These are phyloP conservation scores for Hymenoscyphus fructigenus DNA, from an alignment of 2,329 filamentous ascomycete genomes.

Conservation along the genomic window DNA sequence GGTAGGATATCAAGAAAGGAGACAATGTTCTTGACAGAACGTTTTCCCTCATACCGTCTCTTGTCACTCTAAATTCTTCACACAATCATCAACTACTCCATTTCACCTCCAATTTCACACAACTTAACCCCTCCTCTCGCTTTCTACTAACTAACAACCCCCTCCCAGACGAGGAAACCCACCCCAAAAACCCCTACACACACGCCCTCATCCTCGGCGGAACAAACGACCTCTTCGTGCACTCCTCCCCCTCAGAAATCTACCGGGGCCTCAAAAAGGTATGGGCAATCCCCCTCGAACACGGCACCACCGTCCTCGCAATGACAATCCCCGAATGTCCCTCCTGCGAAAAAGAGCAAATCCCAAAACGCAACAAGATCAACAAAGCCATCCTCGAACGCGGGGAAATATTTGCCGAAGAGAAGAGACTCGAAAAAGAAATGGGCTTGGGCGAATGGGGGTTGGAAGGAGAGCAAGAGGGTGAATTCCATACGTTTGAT, in stretches of 20 bases:
- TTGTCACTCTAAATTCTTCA: too few species aligned
- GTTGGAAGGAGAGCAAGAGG: background rate
- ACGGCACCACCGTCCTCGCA: slow-evolving; percentile 57
- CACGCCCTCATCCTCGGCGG: slow-evolving; percentile 65
- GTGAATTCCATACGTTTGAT: slow-evolving; percentile 38
- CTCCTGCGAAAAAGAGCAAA: background rate
- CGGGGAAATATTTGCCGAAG: background rate
- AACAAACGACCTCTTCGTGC: slow-evolving; percentile 59
- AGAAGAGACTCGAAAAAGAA: background rate
- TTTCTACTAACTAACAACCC: background rate
- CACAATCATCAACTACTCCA: background rate
- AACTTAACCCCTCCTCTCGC: too few species aligned
- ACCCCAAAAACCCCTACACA: slow-evolving; percentile 40
- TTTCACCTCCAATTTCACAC: background rate
- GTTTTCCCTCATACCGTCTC: too few species aligned
- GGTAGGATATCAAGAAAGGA: background rate
- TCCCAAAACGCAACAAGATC: background rate
- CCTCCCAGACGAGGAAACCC: slow-evolving; percentile 20
- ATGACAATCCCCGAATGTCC: slow-evolving; percentile 60
- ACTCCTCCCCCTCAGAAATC: slow-evolving; percentile 42
- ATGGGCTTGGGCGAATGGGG: background rate
- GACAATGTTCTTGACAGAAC: too few species aligned
- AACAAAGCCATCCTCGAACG: slow-evolving; percentile 2
- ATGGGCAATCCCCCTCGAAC: slow-evolving; percentile 51
- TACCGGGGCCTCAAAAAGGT: slow-evolving; percentile 48